phyloP scores from a whole-genome alignment of 495 filamentous ascomycete species.

The Sordaria brevicollis region DNA sequence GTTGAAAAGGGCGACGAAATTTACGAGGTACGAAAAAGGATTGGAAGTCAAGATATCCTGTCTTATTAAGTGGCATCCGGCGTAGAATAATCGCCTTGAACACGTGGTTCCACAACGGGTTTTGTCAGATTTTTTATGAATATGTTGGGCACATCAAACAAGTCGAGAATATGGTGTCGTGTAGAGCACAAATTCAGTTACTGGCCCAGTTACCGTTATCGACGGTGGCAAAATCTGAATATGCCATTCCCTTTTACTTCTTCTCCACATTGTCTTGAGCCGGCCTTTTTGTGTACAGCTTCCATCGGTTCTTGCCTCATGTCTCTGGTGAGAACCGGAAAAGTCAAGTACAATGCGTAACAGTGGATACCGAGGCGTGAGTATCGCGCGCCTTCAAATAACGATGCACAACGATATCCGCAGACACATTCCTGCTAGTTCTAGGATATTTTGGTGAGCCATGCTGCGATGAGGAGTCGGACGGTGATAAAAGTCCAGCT shows the following conservation, averaged over 20 bases:
- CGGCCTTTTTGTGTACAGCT: background rate
- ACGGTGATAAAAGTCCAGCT: too few species aligned
- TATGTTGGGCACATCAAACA: background rate
- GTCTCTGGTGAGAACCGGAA: background rate
- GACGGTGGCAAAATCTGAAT: background rate
- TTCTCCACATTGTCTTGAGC: background rate
- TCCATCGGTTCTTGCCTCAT: background rate
- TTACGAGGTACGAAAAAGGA: background rate
- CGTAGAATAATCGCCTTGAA: background rate
- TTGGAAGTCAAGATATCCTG: background rate
- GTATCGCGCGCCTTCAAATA: background rate
- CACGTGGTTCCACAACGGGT: background rate
- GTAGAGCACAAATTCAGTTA: background rate
- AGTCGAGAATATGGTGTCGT: background rate
- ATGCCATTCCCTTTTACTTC: background rate
- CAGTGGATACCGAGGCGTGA: background rate
- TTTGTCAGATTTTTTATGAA: background rate
- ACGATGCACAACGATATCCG: background rate
- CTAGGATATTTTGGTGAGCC: background rate
- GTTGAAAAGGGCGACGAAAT: background rate
- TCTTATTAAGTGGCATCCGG: background rate
- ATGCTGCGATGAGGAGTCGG: background rate
- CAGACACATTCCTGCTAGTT: background rate
- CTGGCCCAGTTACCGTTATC: background rate
- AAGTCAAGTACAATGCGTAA: background rate